Evolutionary conservation across 208 protist species (phyloP), one percentile per base, ranked within the genome.

Genomic region (Acanthamoeba royreba): DNA sequence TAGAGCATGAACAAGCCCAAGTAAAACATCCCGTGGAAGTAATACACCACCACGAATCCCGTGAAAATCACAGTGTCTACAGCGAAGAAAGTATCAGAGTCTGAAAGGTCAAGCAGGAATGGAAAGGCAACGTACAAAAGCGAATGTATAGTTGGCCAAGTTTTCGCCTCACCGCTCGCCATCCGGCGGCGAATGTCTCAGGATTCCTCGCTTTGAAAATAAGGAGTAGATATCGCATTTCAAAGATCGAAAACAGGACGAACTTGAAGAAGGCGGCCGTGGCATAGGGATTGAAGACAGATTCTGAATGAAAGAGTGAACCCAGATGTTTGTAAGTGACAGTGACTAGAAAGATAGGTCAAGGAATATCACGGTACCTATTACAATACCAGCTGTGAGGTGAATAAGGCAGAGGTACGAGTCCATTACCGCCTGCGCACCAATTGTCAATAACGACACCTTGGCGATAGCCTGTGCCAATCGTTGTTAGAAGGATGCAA

Each of bases 71-170:
- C n/a, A n/a, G n/a, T n/a, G n/a, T n/a, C n/a, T n/a, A n/a, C n/a
- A n/a, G n/a, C n/a, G n/a, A n/a, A n/a, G n/a, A n/a, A n/a, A n/a
- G n/a, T n/a, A n/a, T n/a, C n/a, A n/a, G n/a, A n/a, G n/a, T n/a
- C n/a, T n/a, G n/a, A n/a, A n/a, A n/a, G n/a, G n/a, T n/a, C n/a
- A n/a, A n/a, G n/a, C n/a, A n/a, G n/a, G n/a, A n/a, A n/a, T n/a
- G n/a, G n/a, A n/a, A n/a, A n/a, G n/a, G n/a, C n/a, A n/a, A 96
- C 94, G 72, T 93, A 95, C 94, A 97, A 43, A 97, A 97, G 83
- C 93, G 93, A 19, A 94, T 79, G 81, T 97, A 97, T 49, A 97
- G 94, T n/a, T 95, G 47, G 25, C 93, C 93, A 47, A 95, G 93
- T 72, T 96, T 90, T 25, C 94, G 47, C n/a, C 95, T 77, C 42